These are phyloP conservation scores for Eucalyptus tenuipes DNA, from an alignment of 345 rosid species.

Conservation along the genomic window DNA sequence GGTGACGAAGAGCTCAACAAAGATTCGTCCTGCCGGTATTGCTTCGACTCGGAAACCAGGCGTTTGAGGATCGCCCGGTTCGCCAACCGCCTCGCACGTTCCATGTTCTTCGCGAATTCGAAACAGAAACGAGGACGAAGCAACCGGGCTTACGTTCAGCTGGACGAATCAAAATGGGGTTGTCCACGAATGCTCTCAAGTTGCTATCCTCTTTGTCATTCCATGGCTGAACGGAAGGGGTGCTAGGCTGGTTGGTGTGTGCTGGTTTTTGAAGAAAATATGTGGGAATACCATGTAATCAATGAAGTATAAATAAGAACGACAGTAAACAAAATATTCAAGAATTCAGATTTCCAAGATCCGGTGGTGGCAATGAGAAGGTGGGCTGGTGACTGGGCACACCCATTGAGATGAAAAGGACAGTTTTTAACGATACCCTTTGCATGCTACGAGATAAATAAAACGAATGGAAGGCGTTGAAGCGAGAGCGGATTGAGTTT, in stretches of 20 bases:
- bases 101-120: slow-evolving; percentile 26
- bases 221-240: not conserved
- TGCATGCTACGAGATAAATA: not conserved
- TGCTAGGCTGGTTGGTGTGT: not conserved
- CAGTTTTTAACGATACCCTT: not conserved
- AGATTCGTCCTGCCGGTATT: slow-evolving; percentile 21
- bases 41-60: slow-evolving; percentile 53
- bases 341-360: not conserved
- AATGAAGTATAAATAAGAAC: not conserved
- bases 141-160: not conserved
- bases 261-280: not conserved
- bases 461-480: slow-evolving; percentile 51
- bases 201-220: not conserved
- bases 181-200: not conserved
- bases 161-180: not conserved
- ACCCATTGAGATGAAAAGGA: slow-evolving; percentile 16
- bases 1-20: not conserved
- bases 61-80: slow-evolving; percentile 57
- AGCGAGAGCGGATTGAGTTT: slow-evolving; percentile 43
- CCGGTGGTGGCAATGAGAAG: slow-evolving; percentile 2
- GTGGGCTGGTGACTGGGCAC: slow-evolving; percentile 19
- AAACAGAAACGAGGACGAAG: not conserved
- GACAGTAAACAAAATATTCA: not conserved
- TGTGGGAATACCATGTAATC: not conserved
- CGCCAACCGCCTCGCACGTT: slow-evolving; percentile 84